Conservation (phyloP, 169 alveolate species). For the Babesia gibsoni region DNA sequence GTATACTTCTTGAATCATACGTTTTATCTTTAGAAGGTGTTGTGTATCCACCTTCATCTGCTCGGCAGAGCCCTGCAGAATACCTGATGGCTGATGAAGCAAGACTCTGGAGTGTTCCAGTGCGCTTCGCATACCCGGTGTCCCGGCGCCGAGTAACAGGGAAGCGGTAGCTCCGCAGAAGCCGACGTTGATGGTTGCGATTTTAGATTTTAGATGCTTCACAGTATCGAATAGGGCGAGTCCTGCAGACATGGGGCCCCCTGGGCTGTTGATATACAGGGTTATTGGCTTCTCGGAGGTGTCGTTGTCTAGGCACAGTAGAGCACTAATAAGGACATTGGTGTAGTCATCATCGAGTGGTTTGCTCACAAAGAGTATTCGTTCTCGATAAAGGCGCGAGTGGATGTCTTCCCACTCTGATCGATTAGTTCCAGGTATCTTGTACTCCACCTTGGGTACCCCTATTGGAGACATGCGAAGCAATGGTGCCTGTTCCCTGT, state of each 20-base stretch:
- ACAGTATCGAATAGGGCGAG: slow-evolving; percentile 62
- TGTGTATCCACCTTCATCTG: slow-evolving; percentile 56
- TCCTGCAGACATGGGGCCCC: slow-evolving; percentile 67
- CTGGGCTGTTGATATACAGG: slow-evolving; percentile 66
- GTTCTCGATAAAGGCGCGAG: slow-evolving; percentile 50
- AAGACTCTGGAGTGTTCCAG: slow-evolving; percentile 59
- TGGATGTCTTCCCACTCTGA: slow-evolving; percentile 63
- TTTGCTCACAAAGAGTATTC: slow-evolving; percentile 63
- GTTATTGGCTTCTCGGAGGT: slow-evolving; percentile 51
- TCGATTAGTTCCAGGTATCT: slow-evolving; percentile 49
- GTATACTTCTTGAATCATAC: slow-evolving; percentile 25
- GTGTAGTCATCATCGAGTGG: slow-evolving; percentile 55
- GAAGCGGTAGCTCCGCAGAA: slow-evolving; percentile 73
- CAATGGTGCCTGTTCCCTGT: too few relatives aligned
- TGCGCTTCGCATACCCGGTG: slow-evolving; percentile 65
- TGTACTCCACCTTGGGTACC: slow-evolving; percentile 59
- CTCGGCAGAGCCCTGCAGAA: slow-evolving; percentile 61
- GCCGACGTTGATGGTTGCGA: slow-evolving; percentile 67
- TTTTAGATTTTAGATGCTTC: slow-evolving; percentile 56
- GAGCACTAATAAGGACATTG: slow-evolving; percentile 42
- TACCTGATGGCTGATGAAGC: slow-evolving; percentile 68
- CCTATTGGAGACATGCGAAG: slow-evolving; percentile 34
- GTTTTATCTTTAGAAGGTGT: slow-evolving; percentile 30
- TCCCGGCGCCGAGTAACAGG: slow-evolving; percentile 64
- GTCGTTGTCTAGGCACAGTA: slow-evolving; percentile 62